phyloP scores from a whole-genome alignment of 1,284 basidiomycete genomes.

The Malassezia japonica region DNA sequence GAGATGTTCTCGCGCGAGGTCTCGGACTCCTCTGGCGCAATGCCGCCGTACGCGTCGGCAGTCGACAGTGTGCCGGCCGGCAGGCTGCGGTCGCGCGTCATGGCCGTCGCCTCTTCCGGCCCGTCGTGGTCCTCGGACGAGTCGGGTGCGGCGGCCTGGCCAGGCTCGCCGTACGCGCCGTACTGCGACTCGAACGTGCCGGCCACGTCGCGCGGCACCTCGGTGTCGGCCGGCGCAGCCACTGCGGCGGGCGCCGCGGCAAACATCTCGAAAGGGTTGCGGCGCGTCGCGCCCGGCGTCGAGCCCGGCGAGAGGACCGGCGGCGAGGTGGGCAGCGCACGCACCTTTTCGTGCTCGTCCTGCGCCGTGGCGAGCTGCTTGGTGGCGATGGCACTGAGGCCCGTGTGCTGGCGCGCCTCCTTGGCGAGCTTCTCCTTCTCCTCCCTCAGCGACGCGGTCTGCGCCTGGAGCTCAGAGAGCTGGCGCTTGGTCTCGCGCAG shows the following conservation, averaged over 20 bases:
- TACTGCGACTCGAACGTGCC: slow-evolving; percentile 43
- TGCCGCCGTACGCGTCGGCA: background rate
- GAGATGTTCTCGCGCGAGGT: background rate
- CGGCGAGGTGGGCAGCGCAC: background rate
- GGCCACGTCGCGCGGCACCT: slow-evolving; percentile 44
- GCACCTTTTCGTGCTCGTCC: slow-evolving; percentile 60
- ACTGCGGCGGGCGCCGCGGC: background rate
- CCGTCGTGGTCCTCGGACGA: background rate
- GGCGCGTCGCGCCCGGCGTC: background rate
- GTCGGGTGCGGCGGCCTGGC: background rate
- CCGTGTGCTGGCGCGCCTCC: slow-evolving; percentile 91
- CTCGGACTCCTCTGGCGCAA: background rate
- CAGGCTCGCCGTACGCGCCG: background rate
- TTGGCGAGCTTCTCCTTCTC: slow-evolving; percentile 81
- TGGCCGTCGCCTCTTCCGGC: background rate
- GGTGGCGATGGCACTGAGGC: slow-evolving; percentile 80
- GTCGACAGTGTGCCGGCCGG: background rate
- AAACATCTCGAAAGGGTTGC: slow-evolving; percentile 81
- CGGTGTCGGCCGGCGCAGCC: no score
- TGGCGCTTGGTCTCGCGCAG: slow-evolving; percentile 72
- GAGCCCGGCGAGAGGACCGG: background rate
- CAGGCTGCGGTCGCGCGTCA: background rate
- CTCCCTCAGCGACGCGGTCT: slow-evolving; percentile 63
- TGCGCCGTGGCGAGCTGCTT: slow-evolving; percentile 86
- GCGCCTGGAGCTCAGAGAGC: slow-evolving; percentile 68